Conservation (phyloP, 345 rosid species). For the Salix exigua region DNA sequence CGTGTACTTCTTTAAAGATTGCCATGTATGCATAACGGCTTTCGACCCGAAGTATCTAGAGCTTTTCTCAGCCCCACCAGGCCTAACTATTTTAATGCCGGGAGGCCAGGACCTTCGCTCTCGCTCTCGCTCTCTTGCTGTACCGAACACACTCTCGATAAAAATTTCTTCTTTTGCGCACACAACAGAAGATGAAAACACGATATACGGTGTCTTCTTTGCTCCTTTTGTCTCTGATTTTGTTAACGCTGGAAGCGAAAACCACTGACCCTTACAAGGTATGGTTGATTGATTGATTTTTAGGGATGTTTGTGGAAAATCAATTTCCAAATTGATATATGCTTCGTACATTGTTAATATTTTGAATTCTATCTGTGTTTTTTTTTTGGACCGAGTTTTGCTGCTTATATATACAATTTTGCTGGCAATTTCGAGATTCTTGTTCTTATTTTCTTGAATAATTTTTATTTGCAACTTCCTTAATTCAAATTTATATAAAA, state of each 20-base stretch:
- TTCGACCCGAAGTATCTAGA: slow-evolving; percentile 40
- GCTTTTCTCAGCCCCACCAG: slow-evolving; percentile 26
- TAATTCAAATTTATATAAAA: too few species aligned
- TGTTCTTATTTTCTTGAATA: too few species aligned
- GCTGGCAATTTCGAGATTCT: too few species aligned
- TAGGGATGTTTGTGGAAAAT: too few species aligned
- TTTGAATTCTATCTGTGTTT: too few species aligned
- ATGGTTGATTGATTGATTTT: neutral
- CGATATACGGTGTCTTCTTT: slow-evolving; percentile 20
- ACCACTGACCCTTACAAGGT: slow-evolving; percentile 79
- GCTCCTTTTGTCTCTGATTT: slow-evolving; percentile 31
- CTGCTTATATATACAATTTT: too few species aligned
- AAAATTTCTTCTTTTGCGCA: neutral
- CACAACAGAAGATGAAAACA: slow-evolving; percentile 25
- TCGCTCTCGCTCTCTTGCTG: neutral
- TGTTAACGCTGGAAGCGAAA: slow-evolving; percentile 39
- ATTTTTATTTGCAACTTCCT: too few species aligned
- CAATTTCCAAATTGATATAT: too few species aligned
- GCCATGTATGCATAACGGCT: slow-evolving; percentile 54
- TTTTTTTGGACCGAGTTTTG: too few species aligned
- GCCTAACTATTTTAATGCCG: slow-evolving; percentile 18
- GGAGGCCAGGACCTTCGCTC: neutral
- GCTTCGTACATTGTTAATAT: too few species aligned
- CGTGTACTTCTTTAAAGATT: slow-evolving; percentile 39
- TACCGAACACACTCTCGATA: neutral